These are phyloP conservation scores for Talaromyces islandicus DNA, from an alignment of 2,329 filamentous ascomycete genomes.

Conservation along the genomic window DNA sequence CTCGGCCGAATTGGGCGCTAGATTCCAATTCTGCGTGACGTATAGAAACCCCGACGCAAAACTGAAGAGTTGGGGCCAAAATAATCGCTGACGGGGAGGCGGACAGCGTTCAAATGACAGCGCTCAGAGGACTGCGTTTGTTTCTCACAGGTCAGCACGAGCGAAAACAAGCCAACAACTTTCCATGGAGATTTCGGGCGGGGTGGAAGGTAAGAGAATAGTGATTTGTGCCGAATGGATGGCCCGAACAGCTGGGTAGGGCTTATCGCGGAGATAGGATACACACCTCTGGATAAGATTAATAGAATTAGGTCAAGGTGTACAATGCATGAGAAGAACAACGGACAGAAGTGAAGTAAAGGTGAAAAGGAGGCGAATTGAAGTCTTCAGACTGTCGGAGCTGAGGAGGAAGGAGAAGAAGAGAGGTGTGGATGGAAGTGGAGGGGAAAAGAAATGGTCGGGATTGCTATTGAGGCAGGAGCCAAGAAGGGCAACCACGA, in stretches of 20 bases:
- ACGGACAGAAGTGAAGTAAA: slow-evolving; percentile 7
- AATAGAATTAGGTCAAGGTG: slow-evolving; percentile 6
- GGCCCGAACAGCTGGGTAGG: not conserved
- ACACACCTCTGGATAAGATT: slow-evolving; percentile 9
- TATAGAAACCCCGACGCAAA: not conserved
- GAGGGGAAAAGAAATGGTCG: not conserved
- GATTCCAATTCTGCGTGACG: not conserved
- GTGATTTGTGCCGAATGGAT: not conserved
- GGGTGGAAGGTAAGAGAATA: not conserved
- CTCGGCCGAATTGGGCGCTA: not conserved
- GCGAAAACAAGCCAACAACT: not conserved
- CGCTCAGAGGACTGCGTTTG: not conserved
- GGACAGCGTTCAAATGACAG: not conserved
- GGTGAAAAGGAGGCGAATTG: not conserved
- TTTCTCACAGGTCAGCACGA: not conserved
- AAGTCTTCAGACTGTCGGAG: not conserved
- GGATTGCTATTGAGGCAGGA: not conserved
- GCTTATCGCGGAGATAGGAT: not conserved
- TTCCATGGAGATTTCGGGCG: not conserved
- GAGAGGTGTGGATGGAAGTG: not conserved
- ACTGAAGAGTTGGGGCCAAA: not conserved
- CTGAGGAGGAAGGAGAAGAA: not conserved
- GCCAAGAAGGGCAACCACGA: not conserved
- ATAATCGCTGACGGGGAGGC: not conserved
- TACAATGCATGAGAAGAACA: slow-evolving; percentile 10